Conservation (phyloP, 1,284 basidiomycete genomes). For the Chalciporus piperatoides region DNA sequence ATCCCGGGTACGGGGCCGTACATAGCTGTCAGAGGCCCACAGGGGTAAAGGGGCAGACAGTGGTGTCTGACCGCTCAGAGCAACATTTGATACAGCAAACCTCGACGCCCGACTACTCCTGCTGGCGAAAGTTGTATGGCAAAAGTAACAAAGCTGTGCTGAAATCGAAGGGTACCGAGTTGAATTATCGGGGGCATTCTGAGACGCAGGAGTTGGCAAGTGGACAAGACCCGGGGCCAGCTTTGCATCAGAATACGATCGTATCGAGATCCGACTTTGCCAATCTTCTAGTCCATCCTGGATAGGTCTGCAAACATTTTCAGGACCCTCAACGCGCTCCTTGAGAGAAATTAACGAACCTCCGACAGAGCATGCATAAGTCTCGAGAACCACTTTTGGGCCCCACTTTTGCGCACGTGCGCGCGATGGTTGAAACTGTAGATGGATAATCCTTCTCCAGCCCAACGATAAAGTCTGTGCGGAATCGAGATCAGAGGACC, state of each 20-base stretch:
- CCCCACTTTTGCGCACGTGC: slow-evolving; percentile 79
- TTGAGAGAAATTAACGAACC: slow-evolving; percentile 45
- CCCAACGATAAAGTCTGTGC: slow-evolving; percentile 77
- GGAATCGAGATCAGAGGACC: slow-evolving; percentile 2
- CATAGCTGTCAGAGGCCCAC: slow-evolving; percentile 32
- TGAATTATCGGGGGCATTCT: slow-evolving; percentile 17
- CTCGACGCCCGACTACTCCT: slow-evolving; percentile 46
- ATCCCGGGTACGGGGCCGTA: slow-evolving; percentile 5
- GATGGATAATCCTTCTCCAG: slow-evolving; percentile 84
- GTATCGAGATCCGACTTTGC: slow-evolving; percentile 71
- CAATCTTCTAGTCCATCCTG: slow-evolving; percentile 68
- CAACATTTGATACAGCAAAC: not conserved
- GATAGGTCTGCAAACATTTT: slow-evolving; percentile 48
- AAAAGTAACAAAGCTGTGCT: slow-evolving; percentile 66
- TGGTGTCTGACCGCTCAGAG: slow-evolving; percentile 1
- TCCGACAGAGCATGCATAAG: slow-evolving; percentile 67
- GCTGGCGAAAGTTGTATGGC: slow-evolving; percentile 69
- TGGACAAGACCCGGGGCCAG: slow-evolving; percentile 15
- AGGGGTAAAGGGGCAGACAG: slow-evolving; percentile 33
- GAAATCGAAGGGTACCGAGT: slow-evolving; percentile 39
- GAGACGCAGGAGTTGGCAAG: slow-evolving; percentile 3
- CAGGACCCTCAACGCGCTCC: not conserved
- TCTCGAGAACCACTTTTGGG: slow-evolving; percentile 57
- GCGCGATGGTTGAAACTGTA: slow-evolving; percentile 83
- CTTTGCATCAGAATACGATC: slow-evolving; percentile 43